Evolutionary conservation across 768 basidiomycete species (phyloP).

Genomic region (Roridomyces roridus): DNA sequence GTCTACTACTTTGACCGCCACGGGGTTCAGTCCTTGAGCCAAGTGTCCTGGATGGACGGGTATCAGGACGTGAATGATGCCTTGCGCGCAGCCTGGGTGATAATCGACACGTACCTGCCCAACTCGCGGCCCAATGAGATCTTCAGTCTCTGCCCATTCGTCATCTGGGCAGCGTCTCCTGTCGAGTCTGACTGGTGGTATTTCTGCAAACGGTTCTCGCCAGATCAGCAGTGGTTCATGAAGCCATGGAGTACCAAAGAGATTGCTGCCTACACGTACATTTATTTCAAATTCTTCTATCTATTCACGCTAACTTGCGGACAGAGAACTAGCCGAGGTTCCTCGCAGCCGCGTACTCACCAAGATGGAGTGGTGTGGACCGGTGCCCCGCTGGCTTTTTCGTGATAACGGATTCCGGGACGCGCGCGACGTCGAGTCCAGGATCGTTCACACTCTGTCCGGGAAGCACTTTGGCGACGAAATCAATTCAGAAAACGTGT

Average conservation of each 20-base stretch:
- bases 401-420: not conserved
- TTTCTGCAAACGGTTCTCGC: not conserved
- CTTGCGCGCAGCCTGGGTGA: not conserved
- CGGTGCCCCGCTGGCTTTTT: conserved; percentile 1
- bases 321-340: not conserved
- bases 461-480: not conserved
- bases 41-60: not conserved
- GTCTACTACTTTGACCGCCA: not conserved
- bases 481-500: not conserved
- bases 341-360: not conserved
- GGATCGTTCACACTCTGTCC: not conserved
- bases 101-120: not conserved
- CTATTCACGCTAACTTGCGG: not conserved
- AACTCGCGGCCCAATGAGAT: not conserved
- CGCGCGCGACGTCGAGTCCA: not conserved
- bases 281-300: not conserved
- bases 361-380: conserved; percentile 3
- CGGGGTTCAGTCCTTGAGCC: conserved; percentile 6
- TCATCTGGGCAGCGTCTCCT: conserved; percentile 1
- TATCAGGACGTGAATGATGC: not conserved
- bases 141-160: not conserved
- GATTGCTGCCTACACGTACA: not conserved
- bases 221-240: not conserved
- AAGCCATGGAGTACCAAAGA: not conserved
- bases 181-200: not conserved